These are phyloP conservation scores for Dunaliella primolecta DNA, from an alignment of 139 green algal species.

Conservation along the genomic window DNA sequence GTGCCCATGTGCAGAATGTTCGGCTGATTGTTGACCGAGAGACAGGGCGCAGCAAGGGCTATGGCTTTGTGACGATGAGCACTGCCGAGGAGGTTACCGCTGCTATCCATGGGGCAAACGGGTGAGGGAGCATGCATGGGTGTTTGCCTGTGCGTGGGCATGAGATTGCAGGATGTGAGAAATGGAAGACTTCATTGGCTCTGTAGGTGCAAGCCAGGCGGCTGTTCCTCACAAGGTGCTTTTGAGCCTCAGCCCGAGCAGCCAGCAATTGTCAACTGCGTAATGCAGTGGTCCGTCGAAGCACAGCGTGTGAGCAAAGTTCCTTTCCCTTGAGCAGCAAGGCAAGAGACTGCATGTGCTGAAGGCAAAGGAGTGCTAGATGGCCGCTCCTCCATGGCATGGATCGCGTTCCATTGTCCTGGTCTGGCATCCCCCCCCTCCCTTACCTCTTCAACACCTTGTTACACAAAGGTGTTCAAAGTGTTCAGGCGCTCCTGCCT, in stretches of 20 bases:
- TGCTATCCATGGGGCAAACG: conserved; percentile 12
- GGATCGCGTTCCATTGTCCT: too few species aligned
- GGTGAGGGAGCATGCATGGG: neutral
- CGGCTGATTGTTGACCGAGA: conserved; percentile 50
- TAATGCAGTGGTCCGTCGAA: too few species aligned
- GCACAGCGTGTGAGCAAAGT: too few species aligned
- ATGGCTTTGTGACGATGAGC: conserved; percentile 52
- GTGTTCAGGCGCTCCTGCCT: too few species aligned
- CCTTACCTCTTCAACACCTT: too few species aligned
- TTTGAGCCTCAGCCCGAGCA: neutral
- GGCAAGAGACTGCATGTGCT: too few species aligned
- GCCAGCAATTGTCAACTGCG: neutral
- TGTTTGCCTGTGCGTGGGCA: neutral
- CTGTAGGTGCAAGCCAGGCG: neutral
- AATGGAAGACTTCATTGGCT: neutral
- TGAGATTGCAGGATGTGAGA: neutral
- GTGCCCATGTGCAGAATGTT: conserved; percentile 31
- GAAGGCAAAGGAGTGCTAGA: too few species aligned
- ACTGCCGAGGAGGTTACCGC: conserved; percentile 7
- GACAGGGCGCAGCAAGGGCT: conserved; percentile 48
- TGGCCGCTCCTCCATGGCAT: too few species aligned
- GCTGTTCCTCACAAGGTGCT: neutral
- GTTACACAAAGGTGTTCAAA: too few species aligned
- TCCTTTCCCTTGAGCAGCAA: too few species aligned
- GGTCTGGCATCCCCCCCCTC: too few species aligned